Base-by-base conservation (phyloP, 495 filamentous ascomycete species). In the Letharia lupina region DNA sequence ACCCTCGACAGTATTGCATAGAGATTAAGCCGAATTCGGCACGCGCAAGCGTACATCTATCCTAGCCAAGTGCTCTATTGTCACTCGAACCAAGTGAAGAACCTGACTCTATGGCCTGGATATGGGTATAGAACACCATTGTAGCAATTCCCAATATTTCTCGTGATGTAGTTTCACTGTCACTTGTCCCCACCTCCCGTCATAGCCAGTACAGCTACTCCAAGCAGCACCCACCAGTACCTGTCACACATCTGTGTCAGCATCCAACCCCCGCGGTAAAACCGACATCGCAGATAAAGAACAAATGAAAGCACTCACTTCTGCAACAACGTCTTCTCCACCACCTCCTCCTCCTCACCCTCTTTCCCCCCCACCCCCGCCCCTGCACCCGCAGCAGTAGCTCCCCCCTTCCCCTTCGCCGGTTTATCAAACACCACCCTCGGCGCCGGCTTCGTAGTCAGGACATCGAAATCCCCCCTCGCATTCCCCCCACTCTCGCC, bases 161-260 rank as follows among this genome's bases (percentile, higher is more conserved):
- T 11, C 3, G 6, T 23, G 20, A 23, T 50, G 47, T 50, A 28
- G 47, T 50, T 20, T 33, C 37, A 31, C 28, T 10, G 23, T 61
- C 45, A 68, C 42, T 70, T 68, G 33, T 70, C 65, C 35, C 41
- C 67, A 11, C 67, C 67, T 3, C 66, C 70, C 3, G 67, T 31
- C 60, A 71, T 59, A 41, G 70, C 67, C 42, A 71, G 59, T 13
- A 71, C 56, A 28, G 67, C 63, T 2, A 69, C 70, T 5, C 64
- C 70, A 2, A 71, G 23, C 7, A 71, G 62, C 7, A 71, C 31
- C 67, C 67, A 71, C 70, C 70, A 71, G 44, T 71, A 71, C 45
- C 69, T 70, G 12, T 64, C 16, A n/a, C n/a, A 4, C 40, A 47
- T 4, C 39, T 52, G 4, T 2, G 41, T 42, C 15, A 65, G 52